Conservation (phyloP, 768 basidiomycete genomes). For the Cyathus striatus region DNA sequence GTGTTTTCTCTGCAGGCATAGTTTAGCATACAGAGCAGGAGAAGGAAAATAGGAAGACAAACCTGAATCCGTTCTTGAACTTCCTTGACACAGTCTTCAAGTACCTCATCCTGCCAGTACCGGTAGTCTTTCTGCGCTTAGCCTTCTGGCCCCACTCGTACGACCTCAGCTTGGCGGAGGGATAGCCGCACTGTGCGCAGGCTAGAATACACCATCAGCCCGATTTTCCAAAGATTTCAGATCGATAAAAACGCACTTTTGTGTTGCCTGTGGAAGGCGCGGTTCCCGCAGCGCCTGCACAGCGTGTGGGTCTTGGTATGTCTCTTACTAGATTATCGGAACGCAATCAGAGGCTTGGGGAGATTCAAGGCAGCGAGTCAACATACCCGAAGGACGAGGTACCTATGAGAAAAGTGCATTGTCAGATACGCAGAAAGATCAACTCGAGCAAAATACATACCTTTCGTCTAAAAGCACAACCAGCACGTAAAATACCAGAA, state of each 20-base stretch:
- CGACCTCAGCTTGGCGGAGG: conserved; percentile 89
- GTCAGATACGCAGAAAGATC: conserved; percentile 2
- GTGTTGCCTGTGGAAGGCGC: conserved; percentile 98
- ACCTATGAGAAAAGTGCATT: conserved; percentile 41
- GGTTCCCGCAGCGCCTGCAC: conserved; percentile 94
- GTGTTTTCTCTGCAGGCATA: conserved; percentile 71
- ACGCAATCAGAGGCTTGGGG: conserved; percentile 2
- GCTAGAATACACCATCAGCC: conserved; percentile 49
- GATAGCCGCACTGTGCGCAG: conserved; percentile 96
- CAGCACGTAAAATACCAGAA: conserved; percentile 14
- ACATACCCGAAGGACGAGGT: conserved; percentile 95
- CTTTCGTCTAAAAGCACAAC: conserved; percentile 76
- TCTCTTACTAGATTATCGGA: conserved; percentile 64
- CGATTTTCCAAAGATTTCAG: too few species aligned
- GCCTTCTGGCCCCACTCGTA: conserved; percentile 99
- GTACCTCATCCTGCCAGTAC: conserved; percentile 93
- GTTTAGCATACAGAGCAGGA: neutral
- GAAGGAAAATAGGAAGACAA: conserved; percentile 11
- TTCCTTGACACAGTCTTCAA: conserved; percentile 89
- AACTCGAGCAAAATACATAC: conserved; percentile 36
- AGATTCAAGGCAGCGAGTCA: neutral
- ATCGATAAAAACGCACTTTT: conserved; percentile 71
- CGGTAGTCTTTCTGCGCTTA: conserved; percentile 99
- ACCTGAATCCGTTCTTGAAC: conserved; percentile 99
- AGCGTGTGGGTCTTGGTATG: conserved; percentile 97